Conservation (phyloP, 768 basidiomycete genomes). For the Nidularia sp. region DNA sequence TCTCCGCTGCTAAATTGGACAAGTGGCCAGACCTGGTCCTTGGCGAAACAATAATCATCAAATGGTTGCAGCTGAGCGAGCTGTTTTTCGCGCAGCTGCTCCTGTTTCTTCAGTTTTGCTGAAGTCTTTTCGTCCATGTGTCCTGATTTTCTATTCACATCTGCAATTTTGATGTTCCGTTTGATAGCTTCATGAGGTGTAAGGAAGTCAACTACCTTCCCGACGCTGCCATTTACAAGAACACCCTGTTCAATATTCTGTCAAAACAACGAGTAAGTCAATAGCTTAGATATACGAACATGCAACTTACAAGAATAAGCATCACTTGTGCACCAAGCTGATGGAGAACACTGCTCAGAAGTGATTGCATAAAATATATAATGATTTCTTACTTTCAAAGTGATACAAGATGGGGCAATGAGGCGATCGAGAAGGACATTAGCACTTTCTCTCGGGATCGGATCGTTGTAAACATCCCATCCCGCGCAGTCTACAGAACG, state of each 20-base stretch:
- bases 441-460: conserved; percentile 23
- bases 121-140: neutral
- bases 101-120: neutral
- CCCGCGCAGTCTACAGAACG: conserved; percentile 42
- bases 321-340: conserved; percentile 73
- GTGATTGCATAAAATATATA: too few relatives aligned
- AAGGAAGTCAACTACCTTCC: conserved; percentile 46
- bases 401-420: conserved; percentile 42
- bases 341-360: neutral
- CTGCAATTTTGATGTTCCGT: conserved; percentile 29
- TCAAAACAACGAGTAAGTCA: neutral
- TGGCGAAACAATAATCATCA: conserved; percentile 15
- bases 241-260: conserved; percentile 61
- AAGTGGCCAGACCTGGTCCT: conserved; percentile 46
- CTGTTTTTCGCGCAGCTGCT: neutral
- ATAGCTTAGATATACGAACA: too few relatives aligned
- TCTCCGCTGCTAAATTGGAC: conserved; percentile 50
- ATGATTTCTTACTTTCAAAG: conserved; percentile 36
- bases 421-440: conserved; percentile 38
- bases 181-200: conserved; percentile 42
- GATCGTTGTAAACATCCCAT: conserved; percentile 27
- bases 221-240: conserved; percentile 67
- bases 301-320: conserved; percentile 50
- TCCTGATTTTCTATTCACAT: conserved; percentile 1
- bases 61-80: conserved; percentile 11